These are phyloP conservation scores for Aphanomyces cochlioides DNA, from an alignment of 352 stramenopile genomes.

Conservation along the genomic window DNA sequence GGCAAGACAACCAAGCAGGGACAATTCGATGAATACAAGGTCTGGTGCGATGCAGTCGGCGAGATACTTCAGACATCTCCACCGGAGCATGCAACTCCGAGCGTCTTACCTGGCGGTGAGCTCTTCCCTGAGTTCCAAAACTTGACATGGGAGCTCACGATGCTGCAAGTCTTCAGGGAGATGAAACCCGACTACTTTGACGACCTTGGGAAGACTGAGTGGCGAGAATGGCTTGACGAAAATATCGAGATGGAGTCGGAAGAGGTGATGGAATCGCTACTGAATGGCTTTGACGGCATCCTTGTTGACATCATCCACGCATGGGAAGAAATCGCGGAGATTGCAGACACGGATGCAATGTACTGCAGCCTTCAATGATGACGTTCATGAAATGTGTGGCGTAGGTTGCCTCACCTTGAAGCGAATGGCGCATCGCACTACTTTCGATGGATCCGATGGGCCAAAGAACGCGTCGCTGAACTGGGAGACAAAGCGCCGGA, in stretches of 20 bases:
- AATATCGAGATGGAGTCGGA: slow-evolving; percentile 44
- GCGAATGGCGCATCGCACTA: slow-evolving; percentile 57
- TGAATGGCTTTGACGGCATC: slow-evolving; percentile 49
- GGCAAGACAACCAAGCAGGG: slow-evolving; percentile 37
- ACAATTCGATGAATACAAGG: slow-evolving; percentile 40
- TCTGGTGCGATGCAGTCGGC: slow-evolving; percentile 49
- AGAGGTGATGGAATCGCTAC: slow-evolving; percentile 47
- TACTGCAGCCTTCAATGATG: not conserved
- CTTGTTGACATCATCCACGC: slow-evolving; percentile 60
- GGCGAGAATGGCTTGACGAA: slow-evolving; percentile 56
- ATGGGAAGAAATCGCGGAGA: slow-evolving; percentile 47
- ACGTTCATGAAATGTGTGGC: not conserved
- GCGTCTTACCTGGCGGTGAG: slow-evolving; percentile 36
- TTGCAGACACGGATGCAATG: slow-evolving; percentile 38
- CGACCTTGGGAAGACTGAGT: slow-evolving; percentile 51
- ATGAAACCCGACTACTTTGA: slow-evolving; percentile 47
- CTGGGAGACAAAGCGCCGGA: slow-evolving; percentile 41
- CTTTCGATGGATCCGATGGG: slow-evolving; percentile 66
- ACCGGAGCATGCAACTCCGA: not conserved
- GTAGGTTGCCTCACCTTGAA: slow-evolving; percentile 43
- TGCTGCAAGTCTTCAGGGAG: slow-evolving; percentile 55
- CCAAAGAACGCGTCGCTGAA: slow-evolving; percentile 56
- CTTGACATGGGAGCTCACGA: slow-evolving; percentile 46
- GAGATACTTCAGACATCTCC: slow-evolving; percentile 37
- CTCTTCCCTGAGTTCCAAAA: slow-evolving; percentile 54